Evolutionary conservation across 192 early-diverging fungal species (phyloP).

Genomic region (Backusella circina): DNA sequence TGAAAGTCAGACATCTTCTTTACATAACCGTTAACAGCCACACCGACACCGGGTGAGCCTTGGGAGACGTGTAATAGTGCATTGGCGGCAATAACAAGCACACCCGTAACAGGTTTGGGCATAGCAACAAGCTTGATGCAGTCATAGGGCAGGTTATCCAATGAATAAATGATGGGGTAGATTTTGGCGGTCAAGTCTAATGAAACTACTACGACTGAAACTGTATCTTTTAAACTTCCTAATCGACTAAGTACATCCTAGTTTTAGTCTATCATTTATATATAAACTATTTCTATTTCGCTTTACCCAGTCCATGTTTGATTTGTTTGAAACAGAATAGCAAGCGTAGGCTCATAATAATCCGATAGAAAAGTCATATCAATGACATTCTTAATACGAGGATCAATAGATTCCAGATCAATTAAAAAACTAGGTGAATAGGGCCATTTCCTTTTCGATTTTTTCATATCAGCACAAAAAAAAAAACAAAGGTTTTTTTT

Average conservation of each 20-base stretch:
- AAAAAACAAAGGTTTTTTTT: too few relatives aligned
- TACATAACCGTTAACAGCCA: conserved; percentile 72
- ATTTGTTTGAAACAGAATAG: conserved; percentile 84
- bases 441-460: conserved; percentile 45
- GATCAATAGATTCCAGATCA: conserved; percentile 53
- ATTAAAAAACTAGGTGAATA: conserved; percentile 74
- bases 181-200: conserved; percentile 70
- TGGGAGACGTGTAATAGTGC: conserved; percentile 85
- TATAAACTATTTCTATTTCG: conserved; percentile 13
- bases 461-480: neutral
- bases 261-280: neutral
- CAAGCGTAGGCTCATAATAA: conserved; percentile 91
- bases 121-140: conserved; percentile 64
- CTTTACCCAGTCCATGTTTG: conserved; percentile 86
- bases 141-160: conserved; percentile 81
- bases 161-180: conserved; percentile 81
- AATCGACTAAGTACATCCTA: conserved; percentile 10
- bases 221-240: conserved; percentile 25
- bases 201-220: conserved; percentile 65
- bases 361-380: conserved; percentile 91
- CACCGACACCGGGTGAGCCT: conserved; percentile 71
- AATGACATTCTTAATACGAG: conserved; percentile 70
- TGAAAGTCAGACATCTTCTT: conserved; percentile 45
- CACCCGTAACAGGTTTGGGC: conserved; percentile 82
- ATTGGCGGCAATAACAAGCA: conserved; percentile 77